Base-by-base conservation (phyloP, 1,284 basidiomycete species). In the Rhodofomes roseus region DNA sequence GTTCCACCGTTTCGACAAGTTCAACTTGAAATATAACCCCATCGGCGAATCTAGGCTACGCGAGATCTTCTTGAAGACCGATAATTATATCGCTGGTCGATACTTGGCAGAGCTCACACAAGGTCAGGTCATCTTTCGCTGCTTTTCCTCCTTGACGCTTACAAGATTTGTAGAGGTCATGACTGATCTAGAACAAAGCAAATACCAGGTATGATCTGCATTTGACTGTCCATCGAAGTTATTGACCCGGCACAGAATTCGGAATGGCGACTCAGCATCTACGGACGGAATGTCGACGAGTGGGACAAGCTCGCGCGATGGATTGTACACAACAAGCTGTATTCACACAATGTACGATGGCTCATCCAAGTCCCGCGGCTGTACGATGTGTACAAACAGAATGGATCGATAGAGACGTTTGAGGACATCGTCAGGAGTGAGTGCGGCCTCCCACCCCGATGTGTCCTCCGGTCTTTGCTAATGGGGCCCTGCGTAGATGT, bases 301-400 rank as follows among this genome's bases (percentile, higher is more conserved):
- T 99, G 97, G 97, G 97, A 99, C 79, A 98, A 98, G 71, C 81
- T 99, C 5, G 96, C 97, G 7, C 90, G 89, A 78, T 99, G 97
- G 97, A 89, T 99, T 56, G 87, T 98, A 69, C 84, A 93, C 71
- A 87, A 98, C 79, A 94, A 95, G 72, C 81, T 99, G 14, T 94
- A 86, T 73, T 98, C 95, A 8, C 95, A 98, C 73, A 99, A 99
- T 70, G 94, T 99, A 36, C 86, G 97, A 55, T 99, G 97, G 97
- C 84, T 99, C 55, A 92, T 99, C 67, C 97, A 99, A 74, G 82
- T 99, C 14, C 97, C 97, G 2, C 88, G 97, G 2, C 74, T 99
- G 62, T 99, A 99, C 77, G 92, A 97, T 67, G 87, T 99, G 22
- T 99, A 97, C 82, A 98, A 97, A 72, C 86, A 88, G 51, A 93